phyloP scores from a whole-genome alignment of 768 basidiomycete species.

The Suillus bovinus region DNA sequence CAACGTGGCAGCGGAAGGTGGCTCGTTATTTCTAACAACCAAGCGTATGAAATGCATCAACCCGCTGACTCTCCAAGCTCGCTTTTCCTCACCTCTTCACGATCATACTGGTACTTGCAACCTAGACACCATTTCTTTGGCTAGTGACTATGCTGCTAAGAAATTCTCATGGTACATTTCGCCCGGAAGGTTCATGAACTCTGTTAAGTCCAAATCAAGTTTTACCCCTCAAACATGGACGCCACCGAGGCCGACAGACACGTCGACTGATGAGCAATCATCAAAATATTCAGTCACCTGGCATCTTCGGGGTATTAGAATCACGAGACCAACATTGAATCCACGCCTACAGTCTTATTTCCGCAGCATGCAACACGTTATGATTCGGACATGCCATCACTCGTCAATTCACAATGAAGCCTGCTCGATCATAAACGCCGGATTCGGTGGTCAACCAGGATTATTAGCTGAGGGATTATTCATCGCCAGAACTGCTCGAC shows the following conservation, averaged over 20 bases:
- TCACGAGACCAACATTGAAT: background rate
- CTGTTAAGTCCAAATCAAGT: background rate
- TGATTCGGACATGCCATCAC: slow-evolving; percentile 4
- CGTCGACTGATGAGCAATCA: background rate
- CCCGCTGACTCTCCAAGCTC: background rate
- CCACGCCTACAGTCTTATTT: slow-evolving; percentile 3
- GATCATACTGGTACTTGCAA: background rate
- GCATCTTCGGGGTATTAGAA: background rate
- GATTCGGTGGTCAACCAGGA: background rate
- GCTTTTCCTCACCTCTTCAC: background rate
- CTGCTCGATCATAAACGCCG: background rate
- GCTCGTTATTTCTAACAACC: background rate
- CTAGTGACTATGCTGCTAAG: background rate
- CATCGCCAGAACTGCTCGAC: background rate
- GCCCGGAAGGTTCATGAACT: slow-evolving; percentile 2
- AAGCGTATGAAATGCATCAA: background rate
- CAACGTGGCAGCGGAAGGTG: background rate
- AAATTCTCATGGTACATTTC: slow-evolving; percentile 8
- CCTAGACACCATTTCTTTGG: background rate
- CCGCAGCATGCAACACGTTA: slow-evolving; percentile 2
- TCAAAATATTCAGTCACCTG: background rate
- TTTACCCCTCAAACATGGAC: background rate
- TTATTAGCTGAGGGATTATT: background rate
- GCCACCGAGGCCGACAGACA: background rate
- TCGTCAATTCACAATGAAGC: slow-evolving; percentile 7